Percentiles rank a stretch among this genome's conserved stretches.
These are phyloP conservation scores for Massospora cicadina DNA, from an alignment of 371 early-diverging fungal genomes.

Conservation along the genomic window DNA sequence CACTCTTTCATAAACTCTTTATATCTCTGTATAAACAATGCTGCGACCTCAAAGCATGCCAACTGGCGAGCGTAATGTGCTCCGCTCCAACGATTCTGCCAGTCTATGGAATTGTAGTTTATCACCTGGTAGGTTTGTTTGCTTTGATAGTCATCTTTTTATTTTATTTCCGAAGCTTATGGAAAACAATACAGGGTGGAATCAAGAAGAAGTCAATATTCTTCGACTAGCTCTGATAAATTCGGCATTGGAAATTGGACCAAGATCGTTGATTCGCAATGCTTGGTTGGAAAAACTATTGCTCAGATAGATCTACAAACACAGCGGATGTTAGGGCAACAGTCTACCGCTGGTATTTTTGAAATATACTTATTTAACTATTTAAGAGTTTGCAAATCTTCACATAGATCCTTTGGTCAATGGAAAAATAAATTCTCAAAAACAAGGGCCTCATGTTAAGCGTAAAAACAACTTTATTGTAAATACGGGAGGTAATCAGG, in stretches of 20 bases:
- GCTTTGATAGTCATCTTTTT: not conserved
- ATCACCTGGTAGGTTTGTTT: slow-evolving; percentile 42
- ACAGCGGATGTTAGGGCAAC: slow-evolving; percentile 83
- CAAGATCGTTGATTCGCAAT: slow-evolving; percentile 72
- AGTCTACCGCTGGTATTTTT: slow-evolving; percentile 60
- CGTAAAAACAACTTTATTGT: slow-evolving; percentile 84
- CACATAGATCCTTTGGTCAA: slow-evolving; percentile 76
- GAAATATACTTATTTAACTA: not conserved
- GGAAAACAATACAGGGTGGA: slow-evolving; percentile 44
- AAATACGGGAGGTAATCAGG: slow-evolving; percentile 47
- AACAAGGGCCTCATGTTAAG: slow-evolving; percentile 59
- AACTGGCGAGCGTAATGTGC: slow-evolving; percentile 67
- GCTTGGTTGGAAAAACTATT: slow-evolving; percentile 76
- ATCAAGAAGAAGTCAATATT: slow-evolving; percentile 58
- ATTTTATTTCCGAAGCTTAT: not conserved
- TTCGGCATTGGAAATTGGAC: slow-evolving; percentile 90
- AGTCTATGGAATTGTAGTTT: slow-evolving; percentile 83
- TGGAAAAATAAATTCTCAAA: slow-evolving; percentile 58
- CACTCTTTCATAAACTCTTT: no score
- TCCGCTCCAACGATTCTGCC: slow-evolving; percentile 79
- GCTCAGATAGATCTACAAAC: slow-evolving; percentile 89
- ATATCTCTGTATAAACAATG: no score
- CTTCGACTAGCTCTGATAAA: slow-evolving; percentile 65
- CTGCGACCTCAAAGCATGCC: slow-evolving; percentile 64
- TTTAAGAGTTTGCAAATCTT: slow-evolving; percentile 65